phyloP scores from a whole-genome alignment of 2,329 filamentous ascomycete genomes.

The Ophiostoma angusticollis region DNA sequence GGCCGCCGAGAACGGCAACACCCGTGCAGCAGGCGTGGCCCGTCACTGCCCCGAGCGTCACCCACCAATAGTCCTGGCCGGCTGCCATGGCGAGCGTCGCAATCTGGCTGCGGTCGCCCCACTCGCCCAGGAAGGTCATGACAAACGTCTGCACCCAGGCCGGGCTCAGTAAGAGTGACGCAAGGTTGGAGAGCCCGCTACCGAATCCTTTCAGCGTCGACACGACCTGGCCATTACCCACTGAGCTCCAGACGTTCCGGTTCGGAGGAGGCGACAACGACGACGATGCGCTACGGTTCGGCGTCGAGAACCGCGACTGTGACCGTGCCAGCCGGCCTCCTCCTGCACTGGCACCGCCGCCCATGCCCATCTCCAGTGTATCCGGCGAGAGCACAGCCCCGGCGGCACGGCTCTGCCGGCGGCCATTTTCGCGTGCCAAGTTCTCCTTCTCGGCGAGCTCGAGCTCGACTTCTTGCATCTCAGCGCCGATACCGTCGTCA shows the following conservation, averaged over 20 bases:
- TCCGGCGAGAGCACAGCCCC: conserved; percentile 50
- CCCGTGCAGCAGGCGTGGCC: conserved; percentile 87
- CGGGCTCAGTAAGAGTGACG: conserved; percentile 77
- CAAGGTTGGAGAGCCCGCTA: conserved; percentile 68
- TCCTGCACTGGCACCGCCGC: conserved; percentile 20
- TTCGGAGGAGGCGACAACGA: conserved; percentile 58
- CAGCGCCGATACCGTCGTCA: conserved; percentile 83
- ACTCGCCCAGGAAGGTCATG: conserved; percentile 98
- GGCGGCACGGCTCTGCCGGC: conserved; percentile 44
- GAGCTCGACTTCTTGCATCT: conserved; percentile 94
- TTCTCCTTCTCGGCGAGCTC: conserved; percentile 91
- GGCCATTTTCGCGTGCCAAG: conserved; percentile 50
- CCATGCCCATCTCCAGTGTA: conserved; percentile 66
- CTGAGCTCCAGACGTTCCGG: conserved; percentile 30
- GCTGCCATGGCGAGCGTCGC: conserved; percentile 98
- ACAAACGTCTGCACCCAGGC: conserved; percentile 98
- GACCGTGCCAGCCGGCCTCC: conserved; percentile 51
- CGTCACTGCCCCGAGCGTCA: conserved; percentile 73
- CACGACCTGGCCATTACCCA: conserved; percentile 28
- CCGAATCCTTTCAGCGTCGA: conserved; percentile 40
- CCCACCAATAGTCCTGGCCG: conserved; percentile 98
- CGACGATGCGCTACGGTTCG: conserved; percentile 67
- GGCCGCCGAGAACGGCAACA: conserved; percentile 79
- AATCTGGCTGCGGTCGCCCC: conserved; percentile 95
- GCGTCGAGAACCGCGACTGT: conserved; percentile 64